Evolutionary conservation across 495 filamentous ascomycete genomes (phyloP).

Genomic region (Hypoxylon rickii): DNA sequence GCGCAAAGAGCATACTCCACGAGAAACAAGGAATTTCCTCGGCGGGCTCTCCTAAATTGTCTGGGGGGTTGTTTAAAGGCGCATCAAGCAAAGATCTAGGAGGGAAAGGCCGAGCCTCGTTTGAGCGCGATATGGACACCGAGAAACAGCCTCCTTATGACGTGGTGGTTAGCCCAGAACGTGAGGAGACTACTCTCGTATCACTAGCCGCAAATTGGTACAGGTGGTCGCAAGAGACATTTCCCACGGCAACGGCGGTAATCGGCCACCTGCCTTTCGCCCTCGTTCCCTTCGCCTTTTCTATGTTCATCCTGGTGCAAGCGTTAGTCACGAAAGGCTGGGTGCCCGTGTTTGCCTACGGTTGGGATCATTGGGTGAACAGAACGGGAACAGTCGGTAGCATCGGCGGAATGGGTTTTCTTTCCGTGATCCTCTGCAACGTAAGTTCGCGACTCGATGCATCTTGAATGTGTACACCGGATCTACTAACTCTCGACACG

Average conservation of each 20-base stretch:
- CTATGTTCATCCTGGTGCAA: slow-evolving; percentile 72
- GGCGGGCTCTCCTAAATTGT: not conserved
- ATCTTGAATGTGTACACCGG: not conserved
- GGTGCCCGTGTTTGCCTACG: slow-evolving; percentile 68
- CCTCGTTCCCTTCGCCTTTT: slow-evolving; percentile 66
- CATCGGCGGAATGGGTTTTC: slow-evolving; percentile 68
- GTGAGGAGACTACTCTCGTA: slow-evolving; percentile 42
- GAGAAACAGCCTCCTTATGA: slow-evolving; percentile 18
- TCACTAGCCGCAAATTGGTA: slow-evolving; percentile 49
- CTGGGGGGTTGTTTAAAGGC: not conserved
- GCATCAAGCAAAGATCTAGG: slow-evolving; percentile 15
- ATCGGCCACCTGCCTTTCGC: slow-evolving; percentile 63
- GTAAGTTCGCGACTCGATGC: slow-evolving; percentile 47
- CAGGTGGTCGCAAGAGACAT: slow-evolving; percentile 65
- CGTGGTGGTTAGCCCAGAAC: slow-evolving; percentile 1
- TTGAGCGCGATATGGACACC: slow-evolving; percentile 18
- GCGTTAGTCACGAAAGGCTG: slow-evolving; percentile 69
- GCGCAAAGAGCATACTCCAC: slow-evolving; percentile 20
- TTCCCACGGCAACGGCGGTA: slow-evolving; percentile 66
- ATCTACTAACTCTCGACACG: slow-evolving; percentile 11
- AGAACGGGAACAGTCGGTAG: slow-evolving; percentile 67
- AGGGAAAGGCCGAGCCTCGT: slow-evolving; percentile 23
- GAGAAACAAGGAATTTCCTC: slow-evolving; percentile 21
- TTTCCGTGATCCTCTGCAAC: slow-evolving; percentile 70
- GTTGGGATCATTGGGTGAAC: slow-evolving; percentile 69